Evolutionary conservation across 805 yeast species (phyloP).

Genomic region (Vanderwaltozyma verrucispora): DNA sequence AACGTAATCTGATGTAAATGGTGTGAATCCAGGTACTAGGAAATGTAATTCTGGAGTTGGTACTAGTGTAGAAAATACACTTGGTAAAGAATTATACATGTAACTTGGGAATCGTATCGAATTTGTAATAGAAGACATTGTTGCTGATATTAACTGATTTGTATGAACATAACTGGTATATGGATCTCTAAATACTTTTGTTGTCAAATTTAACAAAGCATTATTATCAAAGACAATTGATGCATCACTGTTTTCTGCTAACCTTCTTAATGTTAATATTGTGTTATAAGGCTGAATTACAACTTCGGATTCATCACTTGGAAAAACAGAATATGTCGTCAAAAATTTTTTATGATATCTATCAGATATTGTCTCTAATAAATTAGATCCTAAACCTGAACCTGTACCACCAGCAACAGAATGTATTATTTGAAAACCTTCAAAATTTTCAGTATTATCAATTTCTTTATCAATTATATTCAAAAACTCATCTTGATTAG

Average conservation of each 20-base stretch:
- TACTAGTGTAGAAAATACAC: constrained; percentile 68
- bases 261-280: constrained; percentile 65
- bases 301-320: constrained; percentile 77
- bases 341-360: constrained; percentile 72
- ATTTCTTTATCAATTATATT: constrained; percentile 83
- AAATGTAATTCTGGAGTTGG: constrained; percentile 83
- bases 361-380: constrained; percentile 72
- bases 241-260: constrained; percentile 78
- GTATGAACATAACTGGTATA: constrained; percentile 67
- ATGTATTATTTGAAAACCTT: constrained; percentile 85
- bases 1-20: constrained; percentile 63
- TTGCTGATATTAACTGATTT: constrained; percentile 77
- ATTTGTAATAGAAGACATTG: constrained; percentile 75
- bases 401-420: constrained; percentile 99
- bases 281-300: constrained; percentile 97
- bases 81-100: constrained; percentile 76
- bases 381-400: constrained; percentile 81
- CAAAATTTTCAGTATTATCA: constrained; percentile 80
- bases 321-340: constrained; percentile 82
- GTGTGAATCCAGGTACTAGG: constrained; percentile 60
- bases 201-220: constrained; percentile 65
- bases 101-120: constrained; percentile 87
- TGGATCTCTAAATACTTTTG: constrained; percentile 40
- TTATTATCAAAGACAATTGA: constrained; percentile 87
- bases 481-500: constrained; percentile 58